A percentile compares a stretch with the other conserved stretches of the same genome.
Evolutionary conservation across 768 basidiomycete species (phyloP).

Genomic region (Kondoa malvinella): DNA sequence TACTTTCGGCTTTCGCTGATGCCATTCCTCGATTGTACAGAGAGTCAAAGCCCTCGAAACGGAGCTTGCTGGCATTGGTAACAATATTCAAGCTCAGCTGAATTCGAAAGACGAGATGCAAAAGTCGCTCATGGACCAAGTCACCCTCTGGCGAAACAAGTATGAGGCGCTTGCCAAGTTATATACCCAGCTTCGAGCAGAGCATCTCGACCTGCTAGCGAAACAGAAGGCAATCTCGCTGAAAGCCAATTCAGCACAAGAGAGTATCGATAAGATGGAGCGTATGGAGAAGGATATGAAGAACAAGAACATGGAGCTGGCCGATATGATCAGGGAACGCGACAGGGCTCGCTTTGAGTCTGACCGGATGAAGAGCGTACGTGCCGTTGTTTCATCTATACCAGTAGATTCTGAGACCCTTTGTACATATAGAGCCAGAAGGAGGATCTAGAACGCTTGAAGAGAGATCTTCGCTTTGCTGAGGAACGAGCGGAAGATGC

Average conservation of each 20-base stretch:
- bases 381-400: slow-evolving; percentile 17
- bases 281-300: slow-evolving; percentile 96
- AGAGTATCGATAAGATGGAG: slow-evolving; percentile 95
- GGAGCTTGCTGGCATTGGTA: slow-evolving; percentile 56
- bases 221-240: slow-evolving; percentile 96
- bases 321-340: slow-evolving; percentile 95
- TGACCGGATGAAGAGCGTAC: slow-evolving; percentile 66
- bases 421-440: slow-evolving; percentile 50
- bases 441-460: slow-evolving; percentile 80
- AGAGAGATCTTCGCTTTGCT: slow-evolving; percentile 80
- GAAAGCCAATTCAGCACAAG: slow-evolving; percentile 94
- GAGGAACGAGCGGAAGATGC: slow-evolving; percentile 97
- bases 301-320: slow-evolving; percentile 92
- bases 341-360: slow-evolving; percentile 90
- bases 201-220: slow-evolving; percentile 89
- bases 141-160: slow-evolving; percentile 91
- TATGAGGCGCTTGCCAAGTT: slow-evolving; percentile 96
- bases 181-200: slow-evolving; percentile 91
- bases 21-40: slow-evolving; percentile 33
- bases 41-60: slow-evolving; percentile 89
- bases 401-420: neutral
- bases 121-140: slow-evolving; percentile 88
- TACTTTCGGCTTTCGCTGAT: neutral
- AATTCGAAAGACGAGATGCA: slow-evolving; percentile 86
- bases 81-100: slow-evolving; percentile 70